Conservation (phyloP, 2,329 filamentous ascomycete species). For the Botryotinia globosa region DNA sequence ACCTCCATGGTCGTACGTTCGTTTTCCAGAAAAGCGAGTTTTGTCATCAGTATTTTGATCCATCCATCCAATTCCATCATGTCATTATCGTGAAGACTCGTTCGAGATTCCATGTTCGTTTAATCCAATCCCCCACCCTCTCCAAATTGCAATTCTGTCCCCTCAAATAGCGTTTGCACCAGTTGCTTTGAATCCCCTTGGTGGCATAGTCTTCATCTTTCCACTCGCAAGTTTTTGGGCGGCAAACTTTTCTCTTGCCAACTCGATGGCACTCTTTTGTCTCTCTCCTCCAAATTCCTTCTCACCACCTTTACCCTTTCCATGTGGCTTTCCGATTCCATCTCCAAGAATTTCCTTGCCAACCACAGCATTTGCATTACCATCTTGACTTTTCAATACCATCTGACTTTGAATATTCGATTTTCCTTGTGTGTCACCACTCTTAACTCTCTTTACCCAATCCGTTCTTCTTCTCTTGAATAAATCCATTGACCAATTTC, state of each 20-base stretch:
- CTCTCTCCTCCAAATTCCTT: conserved; percentile 22
- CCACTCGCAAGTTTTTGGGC: conserved; percentile 29
- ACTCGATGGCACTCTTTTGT: conserved; percentile 35
- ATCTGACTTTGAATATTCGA: neutral
- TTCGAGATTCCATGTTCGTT: conserved; percentile 2
- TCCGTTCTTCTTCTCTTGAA: conserved; percentile 62
- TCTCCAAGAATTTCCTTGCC: conserved; percentile 6
- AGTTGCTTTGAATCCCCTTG: conserved; percentile 23
- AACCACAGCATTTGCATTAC: conserved; percentile 10
- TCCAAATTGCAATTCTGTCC: neutral
- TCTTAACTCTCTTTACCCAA: conserved; percentile 57
- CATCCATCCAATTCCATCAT: neutral
- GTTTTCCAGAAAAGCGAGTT: neutral
- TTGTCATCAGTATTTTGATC: neutral
- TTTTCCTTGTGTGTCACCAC: conserved; percentile 2
- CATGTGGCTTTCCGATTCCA: conserved; percentile 11
- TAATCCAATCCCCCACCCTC: neutral
- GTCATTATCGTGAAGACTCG: conserved; percentile 8
- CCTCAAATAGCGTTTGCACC: conserved; percentile 19
- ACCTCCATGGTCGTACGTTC: neutral
- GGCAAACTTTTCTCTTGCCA: conserved; percentile 37
- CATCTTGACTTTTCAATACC: conserved; percentile 17
- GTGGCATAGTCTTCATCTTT: conserved; percentile 16
- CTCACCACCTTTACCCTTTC: conserved; percentile 18
- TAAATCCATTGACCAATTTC: conserved; percentile 72